Base-by-base conservation (phyloP, 176 grass and related monocot genomes). In the Saccharum officinarum region DNA sequence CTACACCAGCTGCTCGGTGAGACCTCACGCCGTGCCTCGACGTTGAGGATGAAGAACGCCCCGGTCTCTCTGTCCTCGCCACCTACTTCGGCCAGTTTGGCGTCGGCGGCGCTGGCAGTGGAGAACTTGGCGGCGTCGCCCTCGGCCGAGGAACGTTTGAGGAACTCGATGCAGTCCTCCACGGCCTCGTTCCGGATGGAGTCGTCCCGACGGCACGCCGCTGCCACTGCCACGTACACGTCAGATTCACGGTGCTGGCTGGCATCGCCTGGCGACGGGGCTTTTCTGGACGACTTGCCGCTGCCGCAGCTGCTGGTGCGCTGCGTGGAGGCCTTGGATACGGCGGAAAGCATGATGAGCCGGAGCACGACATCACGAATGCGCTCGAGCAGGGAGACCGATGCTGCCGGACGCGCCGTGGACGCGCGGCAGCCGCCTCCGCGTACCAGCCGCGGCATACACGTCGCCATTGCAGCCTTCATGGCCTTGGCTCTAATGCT, bases 161-260 rank as follows among this genome's bases (percentile, higher is more conserved):
- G 69, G 90, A 92, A 95, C 79, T 95, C 90, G 90, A 95, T 95
- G 81, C 93, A 95, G 44, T 95, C 93, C 74, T 92, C 85, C 0
- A 95, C 82, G 26, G 93, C 93, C 79, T 95, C 85, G 17, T 84
- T 95, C 68, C 90, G 37, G 3, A 87, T 79, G 6, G 87, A 90
- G 38, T 95, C 90, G 41, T 91, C 84, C 37, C 77, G 77, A 22
- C 86, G 90, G 85, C 83, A 90, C 55, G 22, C 22, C 20, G 55
- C 55, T 59, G 73, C n/a, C 73, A 55, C 78, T 13, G 83, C 26
- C 42, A 10, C 66, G 8, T 16, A 30, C 6, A 73, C 42, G 2
- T 80, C 8, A 10, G 83, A 25, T 3, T n/a, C 37, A 31, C 59
- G 30, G 26, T 67, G 61, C 22, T 22, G 64, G 71, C 71, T 30